phyloP scores from a whole-genome alignment of 306 rosid genomes.

The Prunus persica region DNA sequence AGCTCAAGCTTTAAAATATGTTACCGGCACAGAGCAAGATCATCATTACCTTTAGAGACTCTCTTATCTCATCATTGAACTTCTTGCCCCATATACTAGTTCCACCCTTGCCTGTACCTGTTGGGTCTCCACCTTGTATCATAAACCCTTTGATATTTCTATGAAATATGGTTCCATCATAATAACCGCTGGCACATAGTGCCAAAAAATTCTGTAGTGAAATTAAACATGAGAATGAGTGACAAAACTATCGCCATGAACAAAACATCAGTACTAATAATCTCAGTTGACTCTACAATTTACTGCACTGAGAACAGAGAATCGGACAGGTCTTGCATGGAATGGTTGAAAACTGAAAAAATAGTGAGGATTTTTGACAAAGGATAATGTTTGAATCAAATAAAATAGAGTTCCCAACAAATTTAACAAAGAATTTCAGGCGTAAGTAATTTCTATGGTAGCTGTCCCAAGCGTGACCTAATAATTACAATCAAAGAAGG shows the following conservation, averaged over 20 bases:
- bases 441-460: not conserved
- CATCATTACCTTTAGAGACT: conserved; percentile 72
- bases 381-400: not conserved
- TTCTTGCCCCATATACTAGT: conserved; percentile 96
- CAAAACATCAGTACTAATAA: not conserved
- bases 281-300: not conserved
- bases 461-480: not conserved
- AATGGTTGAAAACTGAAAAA: not conserved
- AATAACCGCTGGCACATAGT: conserved; percentile 75
- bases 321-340: not conserved
- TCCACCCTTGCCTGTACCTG: conserved; percentile 96
- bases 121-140: conserved; percentile 99
- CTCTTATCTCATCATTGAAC: conserved; percentile 86
- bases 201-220: conserved; percentile 74
- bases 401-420: not conserved
- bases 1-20: not conserved
- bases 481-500: not conserved
- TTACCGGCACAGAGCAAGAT: not conserved
- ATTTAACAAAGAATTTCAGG: not conserved
- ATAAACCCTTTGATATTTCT: conserved; percentile 94
- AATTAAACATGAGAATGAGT: conserved; percentile 10
- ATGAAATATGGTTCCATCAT: conserved; percentile 93
- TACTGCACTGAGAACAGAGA: not conserved
- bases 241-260: not conserved
- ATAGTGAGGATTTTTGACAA: not conserved